Evolutionary conservation across 1,284 basidiomycete genomes (phyloP), one percentile per base, ranked within the genome.

Genomic region (Malassezia yamatoensis): DNA sequence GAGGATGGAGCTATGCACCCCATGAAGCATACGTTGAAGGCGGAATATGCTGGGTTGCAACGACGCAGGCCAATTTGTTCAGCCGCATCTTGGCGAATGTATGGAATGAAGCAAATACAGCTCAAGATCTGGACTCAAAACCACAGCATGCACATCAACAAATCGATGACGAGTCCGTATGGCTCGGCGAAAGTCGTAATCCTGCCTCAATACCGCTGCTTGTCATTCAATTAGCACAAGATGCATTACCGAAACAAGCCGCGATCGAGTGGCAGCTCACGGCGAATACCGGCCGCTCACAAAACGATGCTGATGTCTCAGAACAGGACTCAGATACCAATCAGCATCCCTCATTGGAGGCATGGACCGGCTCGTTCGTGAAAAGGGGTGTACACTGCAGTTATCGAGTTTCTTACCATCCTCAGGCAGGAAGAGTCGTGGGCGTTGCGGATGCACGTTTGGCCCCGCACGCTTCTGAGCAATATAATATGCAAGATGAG

Each of bases 11-110:
- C 41, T 7, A 47, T 48, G 34, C 47, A 45, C 29, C 56, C 43
- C 3, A 39, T 34, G 36, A 56, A 24, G 68, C 60, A 0, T 64
- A 60, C 58, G 51, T 74, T 1, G 74, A 75, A 43, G 70, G 70
- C 3, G 72, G 69, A 7, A 38, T 76, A 3, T 72, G 69, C 56
- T 76, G 74, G 74, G 10, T 75, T 3, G 64, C 66, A 9, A 37
- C 21, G 15, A 32, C 37, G 33, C 29, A 58, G 5, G 29, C 13
- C 18, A 55, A 34, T 4, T 24, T 21, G 45, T 36, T 54, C 24
- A 49, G 51, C 9, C 8, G 51, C 24, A 54, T 53, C 4, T 60
- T 53, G 5, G 50, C 43, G 38, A 56, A 58, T 15, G 34, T 37
- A 5, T 62, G 59, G 56, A 20, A 16, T 20, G 46, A n/a, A 8